Base-by-base conservation (phyloP, 345 rosid species). In the Atalantia buxifolia region DNA sequence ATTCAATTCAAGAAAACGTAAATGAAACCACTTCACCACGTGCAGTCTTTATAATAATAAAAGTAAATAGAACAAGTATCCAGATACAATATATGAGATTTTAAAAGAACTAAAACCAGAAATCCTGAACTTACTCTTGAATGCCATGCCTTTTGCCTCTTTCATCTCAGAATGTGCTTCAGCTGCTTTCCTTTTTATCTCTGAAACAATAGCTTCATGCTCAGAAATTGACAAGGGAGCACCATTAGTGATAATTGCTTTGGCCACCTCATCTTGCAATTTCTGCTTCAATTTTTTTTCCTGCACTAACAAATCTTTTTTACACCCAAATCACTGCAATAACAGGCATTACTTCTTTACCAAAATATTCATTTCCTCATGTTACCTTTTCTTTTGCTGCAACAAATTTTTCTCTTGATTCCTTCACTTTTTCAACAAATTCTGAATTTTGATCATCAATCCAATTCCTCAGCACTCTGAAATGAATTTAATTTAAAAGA, bases 371-470 rank as follows among this genome's bases (percentile, higher is more conserved):
- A 65, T 63, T 55, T 7, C 31, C 25, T 7, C 45, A 13, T n/a
- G 62, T 62, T 80, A 93, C 98, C 94, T 87, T 92, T 18, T 85
- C 86, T 84, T 83, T 91, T 30, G 90, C 91, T 57, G 84, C 92
- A 75, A 56, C 74, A 80, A 90, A 64, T 63, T 78, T 90, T 82
- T 77, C 88, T 79, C 69, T 92, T 31, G 86, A 87, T 84, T 89
- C 86, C 76, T 89, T 93, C 81, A 71, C 80, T 63, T 50, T 84
- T 79, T 84, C 88, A 72, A 30, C 35, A 81, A 66, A 80, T 74
- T 85, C 76, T 8, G 72, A 79, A 80, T 87, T 82, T 80, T 87
- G 88, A 42, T 84, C 84, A 21, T 88, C 92, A 81, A 95, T 93
- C 87, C 90, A 91, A 59, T 55, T 71, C 80, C 97, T 84, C 76